These are phyloP conservation scores for Aspergillus ruber DNA, from an alignment of 2,329 filamentous ascomycete species.

Conservation along the genomic window DNA sequence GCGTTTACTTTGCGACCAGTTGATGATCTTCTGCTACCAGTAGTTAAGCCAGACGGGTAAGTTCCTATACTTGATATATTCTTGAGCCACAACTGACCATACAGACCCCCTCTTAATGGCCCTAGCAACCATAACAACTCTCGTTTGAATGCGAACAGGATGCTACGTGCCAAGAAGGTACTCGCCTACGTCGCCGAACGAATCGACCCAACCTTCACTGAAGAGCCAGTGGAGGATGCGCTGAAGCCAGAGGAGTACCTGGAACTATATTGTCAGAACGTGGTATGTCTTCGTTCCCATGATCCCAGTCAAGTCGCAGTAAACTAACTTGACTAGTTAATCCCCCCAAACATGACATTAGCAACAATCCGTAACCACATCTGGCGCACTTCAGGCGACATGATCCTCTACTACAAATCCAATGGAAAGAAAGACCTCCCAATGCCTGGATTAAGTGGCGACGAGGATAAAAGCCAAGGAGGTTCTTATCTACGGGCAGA, in stretches of 20 bases:
- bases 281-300: constrained; percentile 52
- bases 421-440: constrained; percentile 67
- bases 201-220: constrained; percentile 64
- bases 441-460: constrained; percentile 15
- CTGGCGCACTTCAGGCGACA: constrained; percentile 93
- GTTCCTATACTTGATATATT: constrained; percentile 10
- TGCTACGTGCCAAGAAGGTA: constrained; percentile 94
- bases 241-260: constrained; percentile 86
- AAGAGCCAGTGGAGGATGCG: constrained; percentile 52
- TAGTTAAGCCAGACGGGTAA: constrained; percentile 65
- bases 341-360: constrained; percentile 83
- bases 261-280: constrained; percentile 89
- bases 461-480: constrained; percentile 8
- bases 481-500: constrained; percentile 1
- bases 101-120: constrained; percentile 17
- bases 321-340: constrained; percentile 21
- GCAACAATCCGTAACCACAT: constrained; percentile 85
- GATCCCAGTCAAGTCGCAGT: background rate
- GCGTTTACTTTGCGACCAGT: constrained; percentile 84
- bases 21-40: constrained; percentile 65
- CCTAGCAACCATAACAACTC: constrained; percentile 57
- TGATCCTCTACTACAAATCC: constrained; percentile 81
- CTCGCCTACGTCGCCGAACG: constrained; percentile 85
- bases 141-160: constrained; percentile 89
- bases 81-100: constrained; percentile 1